Evolutionary conservation across 148 eudicot species (phyloP).

Genomic region (Vaccinium darrowii): DNA sequence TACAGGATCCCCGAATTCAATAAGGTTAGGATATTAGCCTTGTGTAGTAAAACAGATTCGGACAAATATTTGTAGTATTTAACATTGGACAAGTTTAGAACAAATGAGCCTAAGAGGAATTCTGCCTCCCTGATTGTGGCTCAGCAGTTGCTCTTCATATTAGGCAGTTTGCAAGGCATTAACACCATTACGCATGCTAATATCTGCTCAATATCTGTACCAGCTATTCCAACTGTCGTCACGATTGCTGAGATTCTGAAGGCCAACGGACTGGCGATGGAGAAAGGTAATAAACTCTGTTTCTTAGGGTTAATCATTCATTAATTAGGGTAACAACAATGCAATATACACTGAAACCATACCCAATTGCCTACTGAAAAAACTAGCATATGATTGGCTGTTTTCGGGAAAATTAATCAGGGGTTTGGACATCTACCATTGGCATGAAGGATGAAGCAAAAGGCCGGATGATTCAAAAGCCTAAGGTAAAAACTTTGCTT

Average conservation of each 20-base stretch:
- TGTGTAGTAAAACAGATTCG: neutral
- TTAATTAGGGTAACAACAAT: neutral
- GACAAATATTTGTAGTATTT: neutral
- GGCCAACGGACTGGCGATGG: slow-evolving; percentile 42
- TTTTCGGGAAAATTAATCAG: slow-evolving; percentile 21
- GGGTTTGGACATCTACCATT: slow-evolving; percentile 42
- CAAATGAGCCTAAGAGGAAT: neutral
- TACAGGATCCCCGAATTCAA: too few species aligned
- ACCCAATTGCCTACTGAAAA: neutral
- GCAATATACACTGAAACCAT: neutral
- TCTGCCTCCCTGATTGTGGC: neutral
- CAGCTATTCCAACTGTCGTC: slow-evolving; percentile 61
- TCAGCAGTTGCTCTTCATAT: neutral
- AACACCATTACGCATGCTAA: neutral
- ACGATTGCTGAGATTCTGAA: slow-evolving; percentile 52
- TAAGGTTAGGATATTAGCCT: neutral
- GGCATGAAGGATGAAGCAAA: slow-evolving; percentile 35
- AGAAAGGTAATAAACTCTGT: slow-evolving; percentile 35
- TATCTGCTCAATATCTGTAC: neutral
- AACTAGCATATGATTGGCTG: neutral
- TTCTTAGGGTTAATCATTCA: neutral
- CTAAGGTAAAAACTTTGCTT: slow-evolving; percentile 19
- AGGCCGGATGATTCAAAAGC: slow-evolving; percentile 37
- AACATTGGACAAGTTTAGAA: neutral
- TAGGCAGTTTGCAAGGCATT: neutral